Conservation (phyloP, 176 grass and related monocot species). For the Aegilops umbellulata region DNA sequence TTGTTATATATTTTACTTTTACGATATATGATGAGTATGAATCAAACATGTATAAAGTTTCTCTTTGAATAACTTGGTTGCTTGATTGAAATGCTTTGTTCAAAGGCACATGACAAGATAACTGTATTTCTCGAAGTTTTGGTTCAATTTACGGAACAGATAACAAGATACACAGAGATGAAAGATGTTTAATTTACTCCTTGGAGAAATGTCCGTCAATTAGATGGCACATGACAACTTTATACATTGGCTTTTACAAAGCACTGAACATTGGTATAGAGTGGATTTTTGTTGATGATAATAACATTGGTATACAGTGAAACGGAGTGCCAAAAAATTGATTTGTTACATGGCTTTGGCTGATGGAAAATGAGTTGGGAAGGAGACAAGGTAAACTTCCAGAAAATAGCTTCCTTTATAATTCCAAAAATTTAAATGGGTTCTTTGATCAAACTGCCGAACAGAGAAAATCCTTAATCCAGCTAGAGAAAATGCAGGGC, state of each 20-base stretch:
- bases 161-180: not conserved
- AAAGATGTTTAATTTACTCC: not conserved
- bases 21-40: too few relatives aligned
- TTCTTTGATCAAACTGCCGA: too few relatives aligned
- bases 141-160: not conserved
- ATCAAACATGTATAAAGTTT: not conserved
- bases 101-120: not conserved
- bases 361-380: too few relatives aligned
- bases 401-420: too few relatives aligned
- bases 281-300: not conserved
- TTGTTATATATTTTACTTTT: not conserved
- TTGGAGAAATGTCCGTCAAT: not conserved
- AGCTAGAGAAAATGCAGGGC: not conserved
- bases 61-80: not conserved
- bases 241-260: not conserved
- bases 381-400: too few relatives aligned
- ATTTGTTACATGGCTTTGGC: too few relatives aligned
- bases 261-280: not conserved
- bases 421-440: too few relatives aligned
- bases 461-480: too few relatives aligned
- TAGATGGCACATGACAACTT: not conserved
- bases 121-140: not conserved
- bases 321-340: not conserved
- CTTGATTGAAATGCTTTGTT: not conserved
- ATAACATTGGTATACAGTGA: not conserved